Evolutionary conservation across 768 basidiomycete species (phyloP).

Genomic region (Boletus rubescentipes): DNA sequence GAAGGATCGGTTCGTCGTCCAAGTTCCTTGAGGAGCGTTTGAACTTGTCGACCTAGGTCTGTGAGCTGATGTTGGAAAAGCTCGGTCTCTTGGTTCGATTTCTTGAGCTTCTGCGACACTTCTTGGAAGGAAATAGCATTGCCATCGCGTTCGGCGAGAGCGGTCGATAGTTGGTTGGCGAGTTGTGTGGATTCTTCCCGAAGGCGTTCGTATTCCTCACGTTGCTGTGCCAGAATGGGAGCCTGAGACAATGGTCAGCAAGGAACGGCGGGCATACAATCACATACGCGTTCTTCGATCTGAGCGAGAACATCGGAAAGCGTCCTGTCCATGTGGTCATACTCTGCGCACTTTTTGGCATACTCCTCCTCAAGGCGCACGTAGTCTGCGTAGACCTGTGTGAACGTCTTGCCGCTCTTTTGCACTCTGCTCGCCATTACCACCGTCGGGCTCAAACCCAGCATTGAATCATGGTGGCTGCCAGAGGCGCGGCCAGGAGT

Average conservation of each 20-base stretch:
- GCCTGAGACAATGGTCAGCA: conserved; percentile 50
- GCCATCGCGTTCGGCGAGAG: conserved; percentile 73
- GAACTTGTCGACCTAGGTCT: conserved; percentile 85
- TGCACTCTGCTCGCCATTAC: conserved; percentile 82
- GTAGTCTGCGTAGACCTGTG: conserved; percentile 91
- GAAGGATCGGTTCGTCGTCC: conserved; percentile 82
- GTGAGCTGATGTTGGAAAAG: conserved; percentile 73
- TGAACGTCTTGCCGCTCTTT: conserved; percentile 84
- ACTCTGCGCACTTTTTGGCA: conserved; percentile 75
- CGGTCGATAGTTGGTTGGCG: conserved; percentile 72
- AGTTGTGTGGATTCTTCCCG: conserved; percentile 79
- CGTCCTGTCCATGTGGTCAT: conserved; percentile 80
- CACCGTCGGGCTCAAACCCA: conserved; percentile 83
- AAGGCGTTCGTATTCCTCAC: conserved; percentile 82
- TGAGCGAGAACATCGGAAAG: conserved; percentile 79
- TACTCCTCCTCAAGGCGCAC: conserved; percentile 83
- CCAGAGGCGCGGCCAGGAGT: conserved; percentile 45
- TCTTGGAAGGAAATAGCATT: conserved; percentile 57
- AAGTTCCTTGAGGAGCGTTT: conserved; percentile 73
- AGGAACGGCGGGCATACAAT: neutral
- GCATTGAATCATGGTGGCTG: conserved; percentile 51
- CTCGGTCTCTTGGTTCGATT: conserved; percentile 59
- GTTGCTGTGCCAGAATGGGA: conserved; percentile 87
- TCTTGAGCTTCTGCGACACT: conserved; percentile 58
- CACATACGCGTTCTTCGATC: conserved; percentile 79